phyloP scores from a whole-genome alignment of 805 yeast species.

The Ogataea henricii region DNA sequence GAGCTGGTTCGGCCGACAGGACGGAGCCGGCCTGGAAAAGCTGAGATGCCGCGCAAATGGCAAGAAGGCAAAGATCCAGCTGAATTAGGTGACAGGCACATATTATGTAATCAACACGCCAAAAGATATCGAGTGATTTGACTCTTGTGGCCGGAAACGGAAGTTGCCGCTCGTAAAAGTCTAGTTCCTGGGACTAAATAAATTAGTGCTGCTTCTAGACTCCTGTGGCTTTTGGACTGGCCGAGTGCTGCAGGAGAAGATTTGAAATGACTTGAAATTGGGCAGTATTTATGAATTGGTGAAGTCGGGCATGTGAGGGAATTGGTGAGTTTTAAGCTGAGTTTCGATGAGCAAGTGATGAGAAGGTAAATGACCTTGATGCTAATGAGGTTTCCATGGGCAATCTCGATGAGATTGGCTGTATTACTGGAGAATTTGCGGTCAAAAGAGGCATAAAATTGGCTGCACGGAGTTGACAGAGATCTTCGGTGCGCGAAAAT shows the following conservation, averaged over 20 bases:
- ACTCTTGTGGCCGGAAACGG: not conserved
- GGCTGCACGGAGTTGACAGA: not conserved
- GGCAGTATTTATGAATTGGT: not conserved
- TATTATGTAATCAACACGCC: constrained; percentile 7
- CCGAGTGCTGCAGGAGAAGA: not conserved
- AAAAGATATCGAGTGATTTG: not conserved
- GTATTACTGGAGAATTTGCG: too few species aligned
- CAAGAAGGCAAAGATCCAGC: constrained; percentile 14
- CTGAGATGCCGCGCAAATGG: constrained; percentile 16
- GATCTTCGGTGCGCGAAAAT: constrained; percentile 5
- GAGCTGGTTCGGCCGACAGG: constrained; percentile 7
- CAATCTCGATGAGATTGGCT: too few species aligned
- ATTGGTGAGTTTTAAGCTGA: too few species aligned
- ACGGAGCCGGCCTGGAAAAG: constrained; percentile 14
- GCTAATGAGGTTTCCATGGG: too few species aligned
- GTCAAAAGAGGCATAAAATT: not conserved
- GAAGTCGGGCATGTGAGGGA: too few species aligned
- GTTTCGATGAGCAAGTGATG: too few species aligned
- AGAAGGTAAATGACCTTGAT: not conserved
- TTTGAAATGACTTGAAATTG: not conserved
- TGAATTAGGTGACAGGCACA: constrained; percentile 6
- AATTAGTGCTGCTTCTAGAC: not conserved
- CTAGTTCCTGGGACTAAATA: not conserved
- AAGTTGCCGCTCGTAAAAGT: not conserved
- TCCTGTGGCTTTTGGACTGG: not conserved